Evolutionary conservation across 306 rosid genomes (phyloP).

Genomic region (Ammopiptanthus mongolicus): DNA sequence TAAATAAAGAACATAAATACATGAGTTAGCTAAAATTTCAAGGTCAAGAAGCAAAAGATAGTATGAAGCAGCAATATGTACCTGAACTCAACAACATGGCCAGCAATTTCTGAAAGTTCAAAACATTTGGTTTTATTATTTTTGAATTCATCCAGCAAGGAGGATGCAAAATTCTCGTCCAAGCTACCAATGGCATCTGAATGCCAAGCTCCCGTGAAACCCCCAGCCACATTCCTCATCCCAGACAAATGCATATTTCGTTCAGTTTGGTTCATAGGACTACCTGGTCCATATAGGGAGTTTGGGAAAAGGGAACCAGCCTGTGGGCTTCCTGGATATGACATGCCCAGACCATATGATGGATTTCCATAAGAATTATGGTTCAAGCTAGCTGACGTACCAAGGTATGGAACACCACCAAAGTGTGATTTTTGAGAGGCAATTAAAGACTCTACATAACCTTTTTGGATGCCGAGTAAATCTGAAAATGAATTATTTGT

Average conservation of each 20-base stretch:
- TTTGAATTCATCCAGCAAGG: slow-evolving; percentile 86
- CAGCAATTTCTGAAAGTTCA: slow-evolving; percentile 79
- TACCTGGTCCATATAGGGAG: slow-evolving; percentile 73
- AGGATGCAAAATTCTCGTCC: slow-evolving; percentile 66
- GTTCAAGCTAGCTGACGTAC: slow-evolving; percentile 58
- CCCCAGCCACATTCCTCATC: slow-evolving; percentile 56
- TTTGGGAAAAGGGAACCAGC: slow-evolving; percentile 62
- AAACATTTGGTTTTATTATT: slow-evolving; percentile 81
- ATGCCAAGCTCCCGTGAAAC: slow-evolving; percentile 76
- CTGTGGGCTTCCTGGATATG: slow-evolving; percentile 87
- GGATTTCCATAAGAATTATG: slow-evolving; percentile 54
- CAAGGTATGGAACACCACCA: slow-evolving; percentile 49
- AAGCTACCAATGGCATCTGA: slow-evolving; percentile 53
- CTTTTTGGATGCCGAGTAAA: slow-evolving; percentile 66
- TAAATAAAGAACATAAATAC: neutral
- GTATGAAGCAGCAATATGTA: slow-evolving; percentile 21
- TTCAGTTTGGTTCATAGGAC: slow-evolving; percentile 82
- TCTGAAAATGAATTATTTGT: slow-evolving; percentile 54
- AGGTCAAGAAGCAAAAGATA: slow-evolving; percentile 14
- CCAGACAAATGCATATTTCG: slow-evolving; percentile 56
- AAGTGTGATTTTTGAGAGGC: slow-evolving; percentile 67
- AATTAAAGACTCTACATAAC: slow-evolving; percentile 58
- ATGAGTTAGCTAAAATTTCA: slow-evolving; percentile 12
- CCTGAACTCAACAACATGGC: slow-evolving; percentile 79
- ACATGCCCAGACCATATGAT: slow-evolving; percentile 39